These are phyloP conservation scores for Penicillium sp. DNA, from an alignment of 2,329 filamentous ascomycete genomes.

Conservation along the genomic window DNA sequence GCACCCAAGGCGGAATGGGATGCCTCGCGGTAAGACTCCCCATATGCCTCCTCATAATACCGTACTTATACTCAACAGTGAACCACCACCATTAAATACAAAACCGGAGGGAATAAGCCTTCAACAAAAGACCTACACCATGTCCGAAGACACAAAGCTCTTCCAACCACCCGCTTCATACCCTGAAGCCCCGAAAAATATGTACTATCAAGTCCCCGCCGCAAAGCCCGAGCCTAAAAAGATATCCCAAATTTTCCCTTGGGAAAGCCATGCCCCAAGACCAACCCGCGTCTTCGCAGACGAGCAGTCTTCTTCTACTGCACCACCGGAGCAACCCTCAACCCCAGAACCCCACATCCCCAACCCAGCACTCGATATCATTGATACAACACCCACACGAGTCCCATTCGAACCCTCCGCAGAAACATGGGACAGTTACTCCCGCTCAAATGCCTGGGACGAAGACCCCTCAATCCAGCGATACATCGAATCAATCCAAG, in stretches of 20 bases:
- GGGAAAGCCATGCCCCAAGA: constrained; percentile 73
- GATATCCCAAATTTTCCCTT: constrained; percentile 80
- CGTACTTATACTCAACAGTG: constrained; percentile 50
- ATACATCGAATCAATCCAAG: constrained; percentile 79
- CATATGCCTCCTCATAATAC: constrained; percentile 4
- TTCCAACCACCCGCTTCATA: constrained; percentile 79
- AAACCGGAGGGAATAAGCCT: constrained; percentile 86
- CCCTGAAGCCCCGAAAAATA: constrained; percentile 80
- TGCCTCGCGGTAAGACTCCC: constrained; percentile 57
- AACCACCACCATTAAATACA: constrained; percentile 66
- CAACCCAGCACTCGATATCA: neutral
- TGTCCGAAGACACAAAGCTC: constrained; percentile 74
- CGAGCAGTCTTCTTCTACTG: constrained; percentile 29
- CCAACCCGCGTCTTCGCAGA: constrained; percentile 56
- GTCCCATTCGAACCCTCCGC: constrained; percentile 20
- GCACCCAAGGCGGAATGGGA: constrained; percentile 67
- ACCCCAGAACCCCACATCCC: neutral
- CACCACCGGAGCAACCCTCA: constrained; percentile 12
- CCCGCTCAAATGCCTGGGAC: constrained; percentile 90
- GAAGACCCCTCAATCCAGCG: constrained; percentile 83
- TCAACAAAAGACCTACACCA: constrained; percentile 76
- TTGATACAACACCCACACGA: constrained; percentile 6
- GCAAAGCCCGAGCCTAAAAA: constrained; percentile 61
- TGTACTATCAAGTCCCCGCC: constrained; percentile 82
- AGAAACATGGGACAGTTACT: constrained; percentile 73